A percentile compares a stretch with the other conserved stretches of the same genome.
Conservation (phyloP, 2,329 filamentous ascomycete species). For the Hymenoscyphus albidus region DNA sequence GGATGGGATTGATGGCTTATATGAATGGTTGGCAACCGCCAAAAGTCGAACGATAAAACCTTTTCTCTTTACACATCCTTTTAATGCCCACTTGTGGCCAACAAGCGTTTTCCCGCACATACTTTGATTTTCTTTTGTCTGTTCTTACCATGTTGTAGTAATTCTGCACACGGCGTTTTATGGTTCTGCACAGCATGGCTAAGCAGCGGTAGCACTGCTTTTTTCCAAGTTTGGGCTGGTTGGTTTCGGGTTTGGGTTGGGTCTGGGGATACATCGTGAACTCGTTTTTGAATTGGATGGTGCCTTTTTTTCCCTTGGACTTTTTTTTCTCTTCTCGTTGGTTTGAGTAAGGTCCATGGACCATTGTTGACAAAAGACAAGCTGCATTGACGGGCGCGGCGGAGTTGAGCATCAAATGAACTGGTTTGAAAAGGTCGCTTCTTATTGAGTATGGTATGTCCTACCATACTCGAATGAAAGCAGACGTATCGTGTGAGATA, state of each 20-base stretch:
- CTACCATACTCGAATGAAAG: no score
- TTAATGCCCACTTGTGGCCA: conserved; percentile 11
- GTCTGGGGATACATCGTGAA: not conserved
- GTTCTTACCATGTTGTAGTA: conserved; percentile 22
- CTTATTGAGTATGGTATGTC: not conserved
- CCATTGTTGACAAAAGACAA: not conserved
- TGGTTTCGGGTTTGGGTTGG: not conserved
- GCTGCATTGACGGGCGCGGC: not conserved
- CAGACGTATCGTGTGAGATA: no score
- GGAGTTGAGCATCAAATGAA: conserved; percentile 1
- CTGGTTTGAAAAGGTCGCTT: not conserved
- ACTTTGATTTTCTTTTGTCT: conserved; percentile 25
- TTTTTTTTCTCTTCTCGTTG: not conserved
- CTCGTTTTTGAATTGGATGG: conserved; percentile 1
- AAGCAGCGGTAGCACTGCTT: conserved; percentile 3
- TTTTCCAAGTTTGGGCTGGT: not conserved
- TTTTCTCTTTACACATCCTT: conserved; percentile 8
- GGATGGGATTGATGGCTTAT: conserved; percentile 82
- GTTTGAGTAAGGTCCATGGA: not conserved
- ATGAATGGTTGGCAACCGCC: conserved; percentile 71
- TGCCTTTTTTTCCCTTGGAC: not conserved
- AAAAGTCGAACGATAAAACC: conserved; percentile 31
- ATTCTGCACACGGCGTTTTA: conserved; percentile 11
- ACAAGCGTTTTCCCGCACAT: conserved; percentile 9
- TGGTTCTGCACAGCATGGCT: not conserved